Evolutionary conservation across 192 early-diverging fungal species (phyloP), one percentile per base, ranked within the genome.

Genomic region (Paraglomus brasilianum): DNA sequence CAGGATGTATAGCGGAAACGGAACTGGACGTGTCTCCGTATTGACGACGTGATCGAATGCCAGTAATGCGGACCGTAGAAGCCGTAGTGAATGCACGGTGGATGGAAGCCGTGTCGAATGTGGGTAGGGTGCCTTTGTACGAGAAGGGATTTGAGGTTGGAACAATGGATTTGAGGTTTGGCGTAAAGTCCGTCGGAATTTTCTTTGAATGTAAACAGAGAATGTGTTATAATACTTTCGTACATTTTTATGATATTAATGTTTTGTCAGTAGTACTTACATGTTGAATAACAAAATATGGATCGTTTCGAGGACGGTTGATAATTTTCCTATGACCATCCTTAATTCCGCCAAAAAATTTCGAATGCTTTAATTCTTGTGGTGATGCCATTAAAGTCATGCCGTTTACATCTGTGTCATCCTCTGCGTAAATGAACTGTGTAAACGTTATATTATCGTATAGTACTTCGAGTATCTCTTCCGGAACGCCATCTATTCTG

Each of bases 401-500:
- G 15, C 76, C 73, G 58, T 75, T 81, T 10, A 73, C 75, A 30
- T 84, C 82, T 45, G 74, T 67, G 40, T 85, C 81, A 30, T 77
- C 77, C 40, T 84, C 80, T 24, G 82, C 80, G 65, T 83, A 84
- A 8, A 80, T 79, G 60, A 86, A 86, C 68, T 84, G 80, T 19
- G 77, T 72, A 51, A 50, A 80, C 5, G 79, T 78, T 52, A 86
- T 83, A 53, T 86, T 86, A 62, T 86, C 85, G 62, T 82, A 86
- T 48, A 86, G 78, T 65, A 91, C 87, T 74, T 91, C 89, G 58
- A 93, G 73, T 39, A 93, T 81, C 74, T 91, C 90, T 40, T 80
- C 74, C 19, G 87, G 85, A 47, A 82, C 82, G 8, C 83, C 88
- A 41, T 91, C 89, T 55, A 93, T 87, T 62, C 84, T 85, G 21